These are phyloP conservation scores for Pseudonitzschia pungens DNA, from an alignment of 108 stramenopile species.

Conservation along the genomic window DNA sequence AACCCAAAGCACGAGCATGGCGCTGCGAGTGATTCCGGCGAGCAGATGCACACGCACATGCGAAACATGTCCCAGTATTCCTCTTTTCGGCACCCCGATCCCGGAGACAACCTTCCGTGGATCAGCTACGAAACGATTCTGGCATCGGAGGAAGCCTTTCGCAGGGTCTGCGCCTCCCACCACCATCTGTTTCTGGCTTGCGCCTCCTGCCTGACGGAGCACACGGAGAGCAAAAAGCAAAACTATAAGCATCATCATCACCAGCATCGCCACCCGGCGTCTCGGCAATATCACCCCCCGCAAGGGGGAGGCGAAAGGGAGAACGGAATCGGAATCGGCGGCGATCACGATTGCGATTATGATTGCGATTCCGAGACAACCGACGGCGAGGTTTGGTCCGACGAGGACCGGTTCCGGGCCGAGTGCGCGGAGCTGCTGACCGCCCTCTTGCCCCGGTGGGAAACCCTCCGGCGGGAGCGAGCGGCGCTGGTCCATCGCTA, in stretches of 20 bases:
- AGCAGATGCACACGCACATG: too few relatives aligned
- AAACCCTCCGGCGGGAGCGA: conserved; percentile 33
- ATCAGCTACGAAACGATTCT: conserved; percentile 18
- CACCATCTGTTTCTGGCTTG: conserved; percentile 19
- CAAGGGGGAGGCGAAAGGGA: too few relatives aligned
- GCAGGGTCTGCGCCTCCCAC: conserved; percentile 13
- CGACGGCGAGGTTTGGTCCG: conserved; percentile 5
- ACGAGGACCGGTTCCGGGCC: neutral
- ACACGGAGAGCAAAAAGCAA: neutral
- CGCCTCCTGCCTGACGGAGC: conserved; percentile 16
- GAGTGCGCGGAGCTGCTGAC: conserved; percentile 12
- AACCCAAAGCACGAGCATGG: too few relatives aligned
- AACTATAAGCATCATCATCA: neutral
- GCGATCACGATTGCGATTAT: neutral
- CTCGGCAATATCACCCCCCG: too few relatives aligned
- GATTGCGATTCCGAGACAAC: too few relatives aligned
- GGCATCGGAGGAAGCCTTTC: conserved; percentile 25
- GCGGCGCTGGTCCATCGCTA: conserved; percentile 16
- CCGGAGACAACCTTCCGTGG: conserved; percentile 5
- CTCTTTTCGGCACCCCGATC: conserved; percentile 5
- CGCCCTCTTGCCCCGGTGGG: conserved; percentile 28
- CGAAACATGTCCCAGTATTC: neutral
- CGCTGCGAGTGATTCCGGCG: too few relatives aligned
- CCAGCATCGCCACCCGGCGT: neutral
- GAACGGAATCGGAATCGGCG: neutral